Conservation (phyloP, 2,329 filamentous ascomycete species). For the Fusarium cicatricum region DNA sequence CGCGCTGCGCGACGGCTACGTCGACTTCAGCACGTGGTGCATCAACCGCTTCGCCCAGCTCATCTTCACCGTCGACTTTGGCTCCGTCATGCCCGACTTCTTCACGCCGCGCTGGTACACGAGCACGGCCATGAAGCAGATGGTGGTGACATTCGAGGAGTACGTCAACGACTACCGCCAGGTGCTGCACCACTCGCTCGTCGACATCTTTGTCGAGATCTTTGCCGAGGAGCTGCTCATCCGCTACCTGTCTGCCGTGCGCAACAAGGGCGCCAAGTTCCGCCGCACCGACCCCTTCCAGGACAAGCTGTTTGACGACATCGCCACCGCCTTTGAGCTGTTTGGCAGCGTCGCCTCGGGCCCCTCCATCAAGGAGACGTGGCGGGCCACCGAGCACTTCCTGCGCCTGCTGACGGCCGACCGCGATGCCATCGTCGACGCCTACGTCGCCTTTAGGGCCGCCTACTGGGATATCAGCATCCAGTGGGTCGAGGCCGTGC, state of each 20-base stretch:
- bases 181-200: constrained; percentile 84
- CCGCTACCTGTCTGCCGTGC: constrained; percentile 82
- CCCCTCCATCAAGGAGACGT: constrained; percentile 84
- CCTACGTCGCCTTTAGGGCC: constrained; percentile 84
- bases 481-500: constrained; percentile 92
- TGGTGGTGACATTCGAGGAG: constrained; percentile 94
- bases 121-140: constrained; percentile 87
- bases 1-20: constrained; percentile 85
- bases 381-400: constrained; percentile 89
- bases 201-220: constrained; percentile 93
- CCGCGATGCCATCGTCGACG: constrained; percentile 74
- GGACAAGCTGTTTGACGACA: constrained; percentile 93
- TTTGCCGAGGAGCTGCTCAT: constrained; percentile 90
- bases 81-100: constrained; percentile 81
- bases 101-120: constrained; percentile 93
- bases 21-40: constrained; percentile 94
- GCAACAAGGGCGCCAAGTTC: constrained; percentile 92
- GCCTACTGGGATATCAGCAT: constrained; percentile 95
- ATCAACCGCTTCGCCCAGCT: constrained; percentile 86
- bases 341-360: constrained; percentile 76
- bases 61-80: constrained; percentile 92
- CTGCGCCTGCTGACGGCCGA: constrained; percentile 81
- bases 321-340: constrained; percentile 89
- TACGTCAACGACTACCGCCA: constrained; percentile 88
- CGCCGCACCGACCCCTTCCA: constrained; percentile 85